Percentiles rank a stretch among this genome's conserved stretches.
Conservation (phyloP, 1,139 yeast genomes). For the Magnusiomyces fungicola region DNA sequence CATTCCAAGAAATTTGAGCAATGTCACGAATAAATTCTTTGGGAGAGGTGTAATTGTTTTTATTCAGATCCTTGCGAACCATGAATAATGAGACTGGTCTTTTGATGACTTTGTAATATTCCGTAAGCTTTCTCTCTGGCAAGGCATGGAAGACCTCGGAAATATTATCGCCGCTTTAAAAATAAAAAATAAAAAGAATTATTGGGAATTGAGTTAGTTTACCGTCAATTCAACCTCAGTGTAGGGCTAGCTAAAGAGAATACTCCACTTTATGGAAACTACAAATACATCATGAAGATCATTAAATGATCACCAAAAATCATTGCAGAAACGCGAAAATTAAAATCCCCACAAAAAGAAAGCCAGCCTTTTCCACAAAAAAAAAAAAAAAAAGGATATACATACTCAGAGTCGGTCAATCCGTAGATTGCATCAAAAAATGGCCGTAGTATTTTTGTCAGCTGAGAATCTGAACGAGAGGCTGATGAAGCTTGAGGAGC, state of each 20-base stretch:
- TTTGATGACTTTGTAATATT: conserved; percentile 42
- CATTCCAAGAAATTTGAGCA: conserved; percentile 85
- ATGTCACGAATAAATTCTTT: conserved; percentile 69
- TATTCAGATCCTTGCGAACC: conserved; percentile 41
- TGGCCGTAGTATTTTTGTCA: conserved; percentile 17
- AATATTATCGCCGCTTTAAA: conserved; percentile 25
- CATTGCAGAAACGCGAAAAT: no score
- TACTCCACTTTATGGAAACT: no score
- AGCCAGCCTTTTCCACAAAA: not conserved
- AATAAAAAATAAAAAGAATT: not conserved
- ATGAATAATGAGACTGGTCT: conserved; percentile 43
- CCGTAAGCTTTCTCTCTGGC: conserved; percentile 39
- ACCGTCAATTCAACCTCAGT: not conserved
- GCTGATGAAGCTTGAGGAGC: no score
- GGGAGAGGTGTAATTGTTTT: conserved; percentile 47
- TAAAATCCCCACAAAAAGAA: not conserved
- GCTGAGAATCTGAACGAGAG: conserved; percentile 8
- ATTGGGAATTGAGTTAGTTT: not conserved
- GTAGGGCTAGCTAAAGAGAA: not conserved
- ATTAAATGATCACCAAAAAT: no score
- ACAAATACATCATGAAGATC: no score
- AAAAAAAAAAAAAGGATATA: not conserved
- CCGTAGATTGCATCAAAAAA: conserved; percentile 31
- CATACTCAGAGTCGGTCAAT: conserved; percentile 24
- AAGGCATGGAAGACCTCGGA: conserved; percentile 40